phyloP scores from a whole-genome alignment of 352 stramenopile genomes.

The Globisporangium rhizosaccharum region DNA sequence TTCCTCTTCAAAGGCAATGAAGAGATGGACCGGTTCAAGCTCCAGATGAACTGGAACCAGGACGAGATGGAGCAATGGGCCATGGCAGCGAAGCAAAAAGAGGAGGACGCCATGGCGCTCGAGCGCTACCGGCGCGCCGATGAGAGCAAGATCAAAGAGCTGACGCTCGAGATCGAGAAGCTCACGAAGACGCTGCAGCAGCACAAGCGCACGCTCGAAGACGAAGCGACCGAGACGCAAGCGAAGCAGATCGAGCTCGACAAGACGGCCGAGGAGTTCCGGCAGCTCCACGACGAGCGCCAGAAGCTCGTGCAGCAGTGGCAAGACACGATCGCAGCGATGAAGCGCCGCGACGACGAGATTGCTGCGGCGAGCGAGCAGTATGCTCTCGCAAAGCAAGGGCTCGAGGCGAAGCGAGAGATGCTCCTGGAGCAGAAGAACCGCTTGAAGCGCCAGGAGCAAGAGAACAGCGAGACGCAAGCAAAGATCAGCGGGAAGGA shows the following conservation, averaged over 20 bases:
- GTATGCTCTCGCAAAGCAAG: slow-evolving; percentile 69
- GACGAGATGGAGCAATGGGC: slow-evolving; percentile 97
- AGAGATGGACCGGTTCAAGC: slow-evolving; percentile 94
- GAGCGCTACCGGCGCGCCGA: slow-evolving; percentile 92
- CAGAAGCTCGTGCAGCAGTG: slow-evolving; percentile 93
- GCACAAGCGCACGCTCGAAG: slow-evolving; percentile 69
- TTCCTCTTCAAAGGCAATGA: slow-evolving; percentile 92
- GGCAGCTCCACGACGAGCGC: slow-evolving; percentile 89
- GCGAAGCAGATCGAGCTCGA: slow-evolving; percentile 95
- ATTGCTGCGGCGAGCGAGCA: slow-evolving; percentile 89
- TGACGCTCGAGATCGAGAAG: slow-evolving; percentile 92
- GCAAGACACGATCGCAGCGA: slow-evolving; percentile 92
- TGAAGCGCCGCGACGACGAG: slow-evolving; percentile 90
- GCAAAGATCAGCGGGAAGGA: slow-evolving; percentile 64
- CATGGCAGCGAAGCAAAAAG: slow-evolving; percentile 93
- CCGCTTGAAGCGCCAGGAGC: slow-evolving; percentile 78
- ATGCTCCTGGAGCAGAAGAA: slow-evolving; percentile 70
- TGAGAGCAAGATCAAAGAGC: slow-evolving; percentile 94
- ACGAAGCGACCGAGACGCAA: slow-evolving; percentile 90
- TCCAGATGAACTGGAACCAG: slow-evolving; percentile 98
- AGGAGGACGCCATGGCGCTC: slow-evolving; percentile 92
- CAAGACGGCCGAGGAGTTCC: slow-evolving; percentile 93
- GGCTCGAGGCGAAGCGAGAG: slow-evolving; percentile 56
- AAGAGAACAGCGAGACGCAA: slow-evolving; percentile 83
- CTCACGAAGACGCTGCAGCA: slow-evolving; percentile 83